phyloP scores from a whole-genome alignment of 208 protist genomes.

The Crithidia sp. region DNA sequence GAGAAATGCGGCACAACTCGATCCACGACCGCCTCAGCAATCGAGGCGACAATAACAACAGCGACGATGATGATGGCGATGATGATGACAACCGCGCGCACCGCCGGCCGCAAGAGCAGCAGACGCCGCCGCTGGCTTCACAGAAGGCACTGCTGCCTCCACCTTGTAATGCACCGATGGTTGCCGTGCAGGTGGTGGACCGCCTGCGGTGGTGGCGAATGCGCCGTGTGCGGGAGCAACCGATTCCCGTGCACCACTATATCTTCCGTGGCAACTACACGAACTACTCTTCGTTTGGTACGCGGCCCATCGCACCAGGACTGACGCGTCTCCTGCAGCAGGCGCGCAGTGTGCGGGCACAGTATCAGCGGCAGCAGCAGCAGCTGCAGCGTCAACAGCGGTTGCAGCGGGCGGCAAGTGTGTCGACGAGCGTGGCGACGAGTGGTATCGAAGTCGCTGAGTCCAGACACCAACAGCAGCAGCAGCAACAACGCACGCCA shows the following conservation, averaged over 20 bases:
- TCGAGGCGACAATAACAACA: conserved; percentile 1
- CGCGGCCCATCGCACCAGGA: conserved; percentile 36
- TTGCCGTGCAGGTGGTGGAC: conserved; percentile 62
- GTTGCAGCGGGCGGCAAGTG: not conserved
- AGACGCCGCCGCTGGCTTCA: not conserved
- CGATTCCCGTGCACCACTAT: conserved; percentile 47
- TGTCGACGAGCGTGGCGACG: not conserved
- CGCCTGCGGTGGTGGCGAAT: conserved; percentile 77
- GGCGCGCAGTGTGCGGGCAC: conserved; percentile 18
- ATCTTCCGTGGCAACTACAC: conserved; percentile 41
- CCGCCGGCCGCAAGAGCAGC: conserved; percentile 7
- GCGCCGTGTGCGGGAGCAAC: conserved; percentile 45
- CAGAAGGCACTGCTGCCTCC: conserved; percentile 2
- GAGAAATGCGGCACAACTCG: conserved; percentile 15
- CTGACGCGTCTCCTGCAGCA: conserved; percentile 26
- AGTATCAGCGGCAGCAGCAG: conserved; percentile 17
- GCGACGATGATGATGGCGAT: not conserved
- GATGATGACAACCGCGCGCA: not conserved
- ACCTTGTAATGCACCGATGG: not conserved
- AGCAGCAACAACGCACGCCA: not conserved
- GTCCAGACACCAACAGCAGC: not conserved
- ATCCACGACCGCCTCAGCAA: conserved; percentile 23
- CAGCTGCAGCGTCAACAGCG: conserved; percentile 17
- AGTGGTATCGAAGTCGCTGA: conserved; percentile 5
- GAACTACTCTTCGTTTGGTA: conserved; percentile 61